Evolutionary conservation across 306 rosid genomes (phyloP).

Genomic region (Prinsepia uniflora): DNA sequence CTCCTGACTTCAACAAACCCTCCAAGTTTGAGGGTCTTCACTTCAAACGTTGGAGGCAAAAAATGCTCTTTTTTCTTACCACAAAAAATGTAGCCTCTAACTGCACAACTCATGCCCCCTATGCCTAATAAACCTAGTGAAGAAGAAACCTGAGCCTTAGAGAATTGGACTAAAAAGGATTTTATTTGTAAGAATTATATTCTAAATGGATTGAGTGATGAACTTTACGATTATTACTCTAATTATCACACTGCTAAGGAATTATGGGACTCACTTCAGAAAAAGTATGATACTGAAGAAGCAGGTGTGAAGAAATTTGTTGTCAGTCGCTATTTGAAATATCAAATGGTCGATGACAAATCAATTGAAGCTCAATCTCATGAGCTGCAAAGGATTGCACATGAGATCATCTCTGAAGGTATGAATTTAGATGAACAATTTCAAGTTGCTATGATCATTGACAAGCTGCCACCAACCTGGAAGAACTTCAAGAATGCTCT

Average conservation of each 20-base stretch:
- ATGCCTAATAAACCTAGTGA: not conserved
- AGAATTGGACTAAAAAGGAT: not conserved
- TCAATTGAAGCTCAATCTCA: no score
- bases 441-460: no score
- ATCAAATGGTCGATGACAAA: no score
- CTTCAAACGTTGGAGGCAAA: not conserved
- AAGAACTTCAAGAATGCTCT: no score
- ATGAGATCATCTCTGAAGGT: no score
- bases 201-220: not conserved
- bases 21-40: not conserved
- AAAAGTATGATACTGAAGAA: not conserved
- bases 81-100: not conserved
- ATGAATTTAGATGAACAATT: no score
- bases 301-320: no score
- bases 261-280: not conserved
- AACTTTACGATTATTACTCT: not conserved
- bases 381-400: no score
- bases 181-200: not conserved
- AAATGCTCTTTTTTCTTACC: not conserved
- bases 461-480: no score
- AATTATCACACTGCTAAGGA: not conserved
- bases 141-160: not conserved
- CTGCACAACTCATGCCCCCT: not conserved
- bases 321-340: no score
- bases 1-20: not conserved